Percentiles rank a stretch among this genome's conserved stretches.
phyloP scores from a whole-genome alignment of 139 green algal species.

The Yamagishiella unicocca region DNA sequence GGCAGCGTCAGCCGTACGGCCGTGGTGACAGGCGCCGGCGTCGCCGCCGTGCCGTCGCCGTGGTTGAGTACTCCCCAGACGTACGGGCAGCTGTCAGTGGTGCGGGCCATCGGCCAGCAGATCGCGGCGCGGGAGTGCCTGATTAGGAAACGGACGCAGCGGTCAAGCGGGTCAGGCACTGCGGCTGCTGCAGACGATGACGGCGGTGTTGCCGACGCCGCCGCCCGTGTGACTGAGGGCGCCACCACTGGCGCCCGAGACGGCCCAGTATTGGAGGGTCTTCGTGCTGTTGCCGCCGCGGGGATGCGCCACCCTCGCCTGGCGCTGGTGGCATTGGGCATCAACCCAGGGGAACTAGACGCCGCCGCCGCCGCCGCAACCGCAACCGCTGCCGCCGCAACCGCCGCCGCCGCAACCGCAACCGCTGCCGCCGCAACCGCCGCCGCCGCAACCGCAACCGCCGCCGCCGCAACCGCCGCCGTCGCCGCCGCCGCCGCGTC shows the following conservation, averaged over 20 bases:
- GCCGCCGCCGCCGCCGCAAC: too few relatives aligned
- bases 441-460: background rate
- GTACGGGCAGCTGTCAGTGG: background rate
- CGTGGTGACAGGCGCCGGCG: background rate
- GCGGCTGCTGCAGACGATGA: too few relatives aligned
- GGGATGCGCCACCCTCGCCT: background rate
- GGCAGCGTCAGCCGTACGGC: background rate
- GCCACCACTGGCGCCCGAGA: background rate
- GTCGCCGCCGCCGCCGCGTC: background rate
- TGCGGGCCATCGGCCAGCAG: background rate
- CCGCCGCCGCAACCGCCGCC: background rate
- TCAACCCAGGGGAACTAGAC: background rate
- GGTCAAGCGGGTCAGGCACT: too few relatives aligned
- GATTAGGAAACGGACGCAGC: too few relatives aligned
- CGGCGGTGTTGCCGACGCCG: too few relatives aligned
- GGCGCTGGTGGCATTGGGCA: background rate
- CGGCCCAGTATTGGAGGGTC: background rate
- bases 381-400: background rate
- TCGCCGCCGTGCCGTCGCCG: background rate
- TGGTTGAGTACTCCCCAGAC: background rate
- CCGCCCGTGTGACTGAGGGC: background rate
- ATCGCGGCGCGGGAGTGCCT: background rate
- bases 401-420: background rate
- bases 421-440: background rate
- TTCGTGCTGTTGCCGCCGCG: background rate